These are phyloP conservation scores for Globisporangium splendens DNA, from an alignment of 352 stramenopile species.

Conservation along the genomic window DNA sequence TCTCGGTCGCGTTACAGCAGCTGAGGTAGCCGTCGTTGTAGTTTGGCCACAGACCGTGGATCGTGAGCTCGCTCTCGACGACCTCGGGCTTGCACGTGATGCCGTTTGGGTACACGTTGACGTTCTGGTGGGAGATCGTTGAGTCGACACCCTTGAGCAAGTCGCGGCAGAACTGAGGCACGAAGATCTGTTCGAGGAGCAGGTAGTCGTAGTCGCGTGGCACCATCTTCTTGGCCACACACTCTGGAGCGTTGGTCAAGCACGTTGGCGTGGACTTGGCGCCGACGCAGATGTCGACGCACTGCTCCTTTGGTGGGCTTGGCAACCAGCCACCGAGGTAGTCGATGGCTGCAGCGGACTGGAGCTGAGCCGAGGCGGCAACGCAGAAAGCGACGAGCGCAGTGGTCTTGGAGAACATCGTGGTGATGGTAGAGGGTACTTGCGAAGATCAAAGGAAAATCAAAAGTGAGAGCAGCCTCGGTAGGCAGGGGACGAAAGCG, in stretches of 20 bases:
- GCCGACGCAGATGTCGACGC: conserved; percentile 63
- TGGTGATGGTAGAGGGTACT: background rate
- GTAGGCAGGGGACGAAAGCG: background rate
- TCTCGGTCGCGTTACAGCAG: conserved; percentile 60
- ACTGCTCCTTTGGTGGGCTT: conserved; percentile 37
- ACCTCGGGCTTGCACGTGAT: conserved; percentile 36
- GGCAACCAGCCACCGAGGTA: conserved; percentile 61
- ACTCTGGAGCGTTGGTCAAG: conserved; percentile 39
- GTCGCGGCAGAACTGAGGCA: conserved; percentile 75
- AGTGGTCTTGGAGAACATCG: conserved; percentile 7
- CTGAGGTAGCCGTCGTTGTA: conserved; percentile 64
- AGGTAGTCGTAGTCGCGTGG: conserved; percentile 72
- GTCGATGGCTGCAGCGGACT: conserved; percentile 20
- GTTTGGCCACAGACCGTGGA: conserved; percentile 73
- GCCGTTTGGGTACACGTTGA: conserved; percentile 53
- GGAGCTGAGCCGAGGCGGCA: conserved; percentile 10
- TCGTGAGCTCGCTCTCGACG: conserved; percentile 51
- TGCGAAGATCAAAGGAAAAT: background rate
- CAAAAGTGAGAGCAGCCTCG: background rate
- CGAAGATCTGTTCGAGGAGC: conserved; percentile 66
- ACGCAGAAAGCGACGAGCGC: background rate
- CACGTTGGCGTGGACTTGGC: conserved; percentile 47
- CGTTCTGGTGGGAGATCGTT: conserved; percentile 73
- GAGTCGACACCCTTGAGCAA: conserved; percentile 59
- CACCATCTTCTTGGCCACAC: conserved; percentile 51